These are phyloP conservation scores for Fusarium nodosum DNA, from an alignment of 2,329 filamentous ascomycete genomes.

Conservation along the genomic window DNA sequence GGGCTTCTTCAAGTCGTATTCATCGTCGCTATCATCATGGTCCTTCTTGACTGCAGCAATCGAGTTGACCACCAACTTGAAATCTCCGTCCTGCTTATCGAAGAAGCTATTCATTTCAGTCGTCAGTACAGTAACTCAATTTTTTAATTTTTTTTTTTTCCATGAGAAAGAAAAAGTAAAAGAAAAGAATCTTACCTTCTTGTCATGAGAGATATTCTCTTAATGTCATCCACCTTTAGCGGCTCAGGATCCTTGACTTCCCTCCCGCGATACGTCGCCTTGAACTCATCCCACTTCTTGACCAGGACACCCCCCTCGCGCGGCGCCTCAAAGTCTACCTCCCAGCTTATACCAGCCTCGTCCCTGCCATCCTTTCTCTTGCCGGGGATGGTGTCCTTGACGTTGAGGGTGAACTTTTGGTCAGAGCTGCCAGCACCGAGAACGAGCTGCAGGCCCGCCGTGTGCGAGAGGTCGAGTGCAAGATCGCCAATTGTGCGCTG, in stretches of 20 bases:
- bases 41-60: conserved; percentile 49
- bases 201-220: conserved; percentile 82
- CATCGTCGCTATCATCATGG: conserved; percentile 45
- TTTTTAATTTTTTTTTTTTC: background rate
- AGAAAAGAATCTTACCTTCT: conserved; percentile 71
- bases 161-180: background rate
- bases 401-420: conserved; percentile 78
- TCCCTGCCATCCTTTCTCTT: conserved; percentile 75
- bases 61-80: conserved; percentile 56
- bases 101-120: conserved; percentile 73
- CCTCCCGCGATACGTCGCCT: conserved; percentile 79
- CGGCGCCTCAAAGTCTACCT: conserved; percentile 72
- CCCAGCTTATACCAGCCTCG: conserved; percentile 79
- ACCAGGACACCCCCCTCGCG: conserved; percentile 59
- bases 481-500: conserved; percentile 75
- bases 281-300: conserved; percentile 74
- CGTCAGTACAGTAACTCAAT: conserved; percentile 48
- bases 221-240: conserved; percentile 71
- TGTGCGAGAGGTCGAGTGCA: conserved; percentile 73
- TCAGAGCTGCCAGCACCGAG: conserved; percentile 66
- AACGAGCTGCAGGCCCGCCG: conserved; percentile 71
- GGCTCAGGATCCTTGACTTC: conserved; percentile 70
- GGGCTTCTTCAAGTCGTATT: conserved; percentile 44
- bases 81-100: conserved; percentile 77
- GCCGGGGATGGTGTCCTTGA: conserved; percentile 77